These are phyloP conservation scores for Geum urbanum DNA, from an alignment of 306 rosid species.

Conservation along the genomic window DNA sequence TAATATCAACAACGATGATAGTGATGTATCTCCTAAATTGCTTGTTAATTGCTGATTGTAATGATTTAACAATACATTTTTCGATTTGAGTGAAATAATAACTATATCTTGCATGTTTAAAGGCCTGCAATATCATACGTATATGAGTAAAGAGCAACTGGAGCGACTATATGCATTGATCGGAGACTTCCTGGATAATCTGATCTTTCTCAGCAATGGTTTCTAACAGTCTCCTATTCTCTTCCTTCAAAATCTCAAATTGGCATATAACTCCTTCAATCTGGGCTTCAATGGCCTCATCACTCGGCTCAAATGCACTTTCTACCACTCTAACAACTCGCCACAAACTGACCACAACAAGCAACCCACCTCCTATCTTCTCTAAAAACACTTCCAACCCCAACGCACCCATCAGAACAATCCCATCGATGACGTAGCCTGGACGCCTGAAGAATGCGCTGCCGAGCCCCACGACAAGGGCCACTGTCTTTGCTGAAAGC, in stretches of 20 bases:
- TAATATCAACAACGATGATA: too few relatives aligned
- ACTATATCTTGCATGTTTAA: too few relatives aligned
- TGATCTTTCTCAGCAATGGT: constrained; percentile 35
- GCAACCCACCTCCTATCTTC: constrained; percentile 59
- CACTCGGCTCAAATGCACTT: constrained; percentile 69
- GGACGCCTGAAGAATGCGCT: constrained; percentile 37
- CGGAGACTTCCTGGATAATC: constrained; percentile 41
- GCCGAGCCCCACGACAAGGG: constrained; percentile 47
- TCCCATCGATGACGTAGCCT: constrained; percentile 52
- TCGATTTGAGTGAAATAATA: too few relatives aligned
- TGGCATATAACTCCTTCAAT: constrained; percentile 47
- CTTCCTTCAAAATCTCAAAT: constrained; percentile 47
- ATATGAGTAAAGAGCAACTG: neutral
- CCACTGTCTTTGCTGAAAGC: constrained; percentile 38
- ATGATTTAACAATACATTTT: too few relatives aligned
- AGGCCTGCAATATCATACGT: neutral
- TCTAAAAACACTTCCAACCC: constrained; percentile 49
- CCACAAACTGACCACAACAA: constrained; percentile 69
- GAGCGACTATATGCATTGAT: constrained; percentile 4
- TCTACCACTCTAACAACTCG: constrained; percentile 69
- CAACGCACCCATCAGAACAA: constrained; percentile 48
- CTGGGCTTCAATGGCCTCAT: constrained; percentile 69
- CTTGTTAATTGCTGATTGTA: too few relatives aligned
- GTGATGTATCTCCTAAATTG: too few relatives aligned
- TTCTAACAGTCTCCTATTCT: constrained; percentile 41